Evolutionary conservation across 495 filamentous ascomycete species (phyloP), one percentile per base, ranked within the genome.

Genomic region (Aspergillus affinis): DNA sequence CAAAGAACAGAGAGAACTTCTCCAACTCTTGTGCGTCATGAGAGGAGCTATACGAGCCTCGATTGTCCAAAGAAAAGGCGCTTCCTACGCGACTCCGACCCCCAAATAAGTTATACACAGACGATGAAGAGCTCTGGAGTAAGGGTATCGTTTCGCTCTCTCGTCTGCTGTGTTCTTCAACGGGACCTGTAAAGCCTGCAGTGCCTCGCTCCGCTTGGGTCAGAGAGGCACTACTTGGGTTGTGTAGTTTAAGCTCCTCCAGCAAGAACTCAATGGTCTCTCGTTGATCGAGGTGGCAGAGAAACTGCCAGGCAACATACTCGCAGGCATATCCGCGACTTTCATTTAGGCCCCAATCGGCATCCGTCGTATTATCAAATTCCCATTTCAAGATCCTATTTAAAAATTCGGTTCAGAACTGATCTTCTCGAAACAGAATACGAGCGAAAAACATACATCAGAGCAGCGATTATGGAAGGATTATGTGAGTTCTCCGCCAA

Each of bases 221-320:
- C 20, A 64, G 21, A 57, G 50, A 65, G 26, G 61, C 57, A 0
- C 67, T 66, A 27, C 53, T 45, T 52, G 63, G 36, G 45, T 62
- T 10, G 49, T 64, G 15, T 67, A 61, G 27, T 54, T 48, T 50
- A 86, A 96, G 82, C 66, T 96, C 91, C 62, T 88, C 86, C n/a
- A 96, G 81, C 50, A 94, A 85, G 63, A 86, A 91, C 46, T 94
- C 89, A 44, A 97, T 88, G 10, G 86, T 85, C 65, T 97, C 93
- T 29, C 85, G 78, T 60, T 93, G 88, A 4, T 90, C 88, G 21
- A 96, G 73, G 67, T 87, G 87, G 36, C 86, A 87, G 48, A 96
- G 78, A 62, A 94, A 92, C 49, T 93, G 84, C 88, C 92, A 96
- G 27, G 93, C 93, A 18, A 95, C 89, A 62, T 93, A 90, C 74